These are phyloP conservation scores for Ramaria rubella DNA, from an alignment of 768 basidiomycete species.

Conservation along the genomic window DNA sequence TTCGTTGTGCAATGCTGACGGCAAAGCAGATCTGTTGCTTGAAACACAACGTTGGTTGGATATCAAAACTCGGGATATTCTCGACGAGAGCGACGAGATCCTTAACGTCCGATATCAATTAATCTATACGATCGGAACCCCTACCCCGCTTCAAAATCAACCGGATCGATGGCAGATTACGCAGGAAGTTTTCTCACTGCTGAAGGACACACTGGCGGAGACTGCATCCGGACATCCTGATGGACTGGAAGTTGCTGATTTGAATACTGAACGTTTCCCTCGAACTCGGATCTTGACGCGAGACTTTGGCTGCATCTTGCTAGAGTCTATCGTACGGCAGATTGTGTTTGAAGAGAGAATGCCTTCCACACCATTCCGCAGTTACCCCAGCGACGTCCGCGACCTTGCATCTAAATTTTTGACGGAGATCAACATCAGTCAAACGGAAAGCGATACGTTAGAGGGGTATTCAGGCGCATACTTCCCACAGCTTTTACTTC, in stretches of 20 bases:
- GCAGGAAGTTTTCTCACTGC: constrained; percentile 33
- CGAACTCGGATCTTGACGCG: not conserved
- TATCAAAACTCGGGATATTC: constrained; percentile 30
- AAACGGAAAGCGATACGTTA: not conserved
- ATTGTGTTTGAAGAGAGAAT: constrained; percentile 19
- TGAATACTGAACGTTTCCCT: not conserved
- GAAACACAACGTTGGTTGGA: constrained; percentile 17
- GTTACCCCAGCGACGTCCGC: constrained; percentile 16
- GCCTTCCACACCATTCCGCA: constrained; percentile 16
- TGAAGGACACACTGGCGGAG: constrained; percentile 12
- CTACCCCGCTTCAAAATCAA: constrained; percentile 31
- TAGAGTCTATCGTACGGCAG: constrained; percentile 1
- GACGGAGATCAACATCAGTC: constrained; percentile 15
- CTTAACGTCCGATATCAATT: constrained; percentile 43
- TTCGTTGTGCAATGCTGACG: constrained; percentile 16
- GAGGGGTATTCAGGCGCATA: constrained; percentile 6
- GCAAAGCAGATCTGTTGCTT: constrained; percentile 1
- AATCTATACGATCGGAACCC: constrained; percentile 39
- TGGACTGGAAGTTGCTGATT: not conserved
- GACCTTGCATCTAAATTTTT: constrained; percentile 21
- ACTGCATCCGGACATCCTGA: too few relatives aligned
- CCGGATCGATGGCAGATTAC: constrained; percentile 39
- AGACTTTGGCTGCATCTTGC: not conserved
- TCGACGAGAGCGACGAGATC: constrained; percentile 44
- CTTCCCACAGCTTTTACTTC: constrained; percentile 36